Evolutionary conservation across 164 flowering plant genomes (phyloP), one percentile per base, ranked within the genome.

Genomic region (Euptelea pleiosperma): DNA sequence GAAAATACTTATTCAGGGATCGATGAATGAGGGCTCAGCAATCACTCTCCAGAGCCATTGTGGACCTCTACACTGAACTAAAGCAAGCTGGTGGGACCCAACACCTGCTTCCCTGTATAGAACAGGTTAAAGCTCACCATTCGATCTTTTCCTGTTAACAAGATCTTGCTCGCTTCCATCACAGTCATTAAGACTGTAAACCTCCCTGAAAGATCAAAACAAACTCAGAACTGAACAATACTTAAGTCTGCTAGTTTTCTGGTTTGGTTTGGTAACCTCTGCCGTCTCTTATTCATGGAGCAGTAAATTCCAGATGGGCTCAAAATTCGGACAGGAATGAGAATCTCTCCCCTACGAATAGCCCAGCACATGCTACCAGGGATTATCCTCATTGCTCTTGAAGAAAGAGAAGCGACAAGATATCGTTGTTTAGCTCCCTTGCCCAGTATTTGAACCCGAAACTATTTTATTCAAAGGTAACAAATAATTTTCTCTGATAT

Each of bases 331-430:
- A 73, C 3, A 84, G 24, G 51, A 82, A 82, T 5, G 80, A 69
- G 52, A 79, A 69, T 64, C 83, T 82, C 61, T 84, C 90, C n/a
- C 86, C 90, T 0, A 82, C 57, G 5, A n/a, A 84, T n/a, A 16
- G 85, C 86, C 90, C 80, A 82, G 8, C 90, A 85, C 55, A 78
- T 52, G 72, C 50, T 70, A 1, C 90, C 90, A 1, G 90, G 90
- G 35, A 84, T 78, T 3, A 25, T 54, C 34, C 59, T 65, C 79
- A 75, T 69, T 45, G 55, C 74, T 61, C 67, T 75, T 37, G 83
- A 81, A 42, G 71, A 53, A 24, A 48, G n/a, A n/a, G n/a, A n/a
- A n/a, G n/a, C n/a, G n/a, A n/a, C n/a, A n/a, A n/a, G n/a, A n/a
- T n/a, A n/a, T n/a, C n/a, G n/a, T n/a, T n/a, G n/a, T n/a, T n/a